Conservation (phyloP, 257 asterid genomes). For the Solanum clarkiae region DNA sequence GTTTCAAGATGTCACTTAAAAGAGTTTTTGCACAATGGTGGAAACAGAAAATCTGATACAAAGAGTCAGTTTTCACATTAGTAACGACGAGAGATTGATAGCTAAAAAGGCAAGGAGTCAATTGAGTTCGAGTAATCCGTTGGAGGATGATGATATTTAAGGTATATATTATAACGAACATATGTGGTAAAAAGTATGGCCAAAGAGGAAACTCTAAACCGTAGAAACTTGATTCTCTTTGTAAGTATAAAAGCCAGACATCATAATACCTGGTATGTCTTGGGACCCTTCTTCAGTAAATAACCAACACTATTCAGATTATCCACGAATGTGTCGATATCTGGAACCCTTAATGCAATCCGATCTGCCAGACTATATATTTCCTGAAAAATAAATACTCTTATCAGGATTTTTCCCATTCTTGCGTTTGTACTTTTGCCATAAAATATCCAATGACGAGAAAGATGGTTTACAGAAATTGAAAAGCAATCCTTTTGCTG, state of each 20-base stretch:
- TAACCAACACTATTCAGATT: slow-evolving; percentile 75
- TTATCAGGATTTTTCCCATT: neutral
- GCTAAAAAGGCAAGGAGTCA: no score
- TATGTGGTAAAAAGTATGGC: neutral
- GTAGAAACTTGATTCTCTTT: neutral
- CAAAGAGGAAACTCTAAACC: neutral
- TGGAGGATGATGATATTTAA: neutral
- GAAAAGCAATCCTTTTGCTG: slow-evolving; percentile 84
- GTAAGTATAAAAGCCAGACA: neutral
- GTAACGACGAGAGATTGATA: neutral
- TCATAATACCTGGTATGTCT: slow-evolving; percentile 68
- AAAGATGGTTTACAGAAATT: slow-evolving; percentile 47
- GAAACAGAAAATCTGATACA: neutral
- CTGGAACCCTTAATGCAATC: slow-evolving; percentile 72
- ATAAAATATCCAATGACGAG: neutral
- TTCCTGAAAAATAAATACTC: slow-evolving; percentile 43
- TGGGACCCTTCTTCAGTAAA: slow-evolving; percentile 88
- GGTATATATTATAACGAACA: neutral
- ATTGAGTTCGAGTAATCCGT: neutral
- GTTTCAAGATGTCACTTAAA: neutral
- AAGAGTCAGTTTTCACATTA: neutral
- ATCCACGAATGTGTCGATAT: slow-evolving; percentile 72
- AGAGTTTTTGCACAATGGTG: neutral
- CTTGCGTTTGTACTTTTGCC: neutral
- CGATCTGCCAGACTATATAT: slow-evolving; percentile 80